These are phyloP conservation scores for Cercospora brassicicola DNA, from an alignment of 2,329 filamentous ascomycete species.

Conservation along the genomic window DNA sequence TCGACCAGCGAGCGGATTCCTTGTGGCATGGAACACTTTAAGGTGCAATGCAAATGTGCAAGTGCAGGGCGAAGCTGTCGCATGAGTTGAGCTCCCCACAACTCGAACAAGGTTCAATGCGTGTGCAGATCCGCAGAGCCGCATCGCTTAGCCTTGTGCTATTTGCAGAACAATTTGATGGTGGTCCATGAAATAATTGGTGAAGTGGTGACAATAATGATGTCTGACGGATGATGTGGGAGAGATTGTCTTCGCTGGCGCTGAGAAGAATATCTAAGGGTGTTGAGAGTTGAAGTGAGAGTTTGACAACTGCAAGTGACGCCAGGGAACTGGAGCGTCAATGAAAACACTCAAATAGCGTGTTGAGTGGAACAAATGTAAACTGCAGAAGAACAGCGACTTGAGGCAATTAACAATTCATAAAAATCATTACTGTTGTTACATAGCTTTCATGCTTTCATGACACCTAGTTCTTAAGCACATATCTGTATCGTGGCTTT, in stretches of 20 bases:
- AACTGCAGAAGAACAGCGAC: neutral
- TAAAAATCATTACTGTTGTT: neutral
- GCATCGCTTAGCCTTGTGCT: constrained; percentile 2
- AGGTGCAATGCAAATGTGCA: neutral
- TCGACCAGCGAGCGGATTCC: neutral
- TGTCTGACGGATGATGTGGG: too few relatives aligned
- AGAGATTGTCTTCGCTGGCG: neutral
- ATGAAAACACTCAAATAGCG: too few relatives aligned
- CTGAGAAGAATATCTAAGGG: neutral
- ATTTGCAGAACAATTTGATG: neutral
- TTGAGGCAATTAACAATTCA: neutral
- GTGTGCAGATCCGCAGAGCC: constrained; percentile 5
- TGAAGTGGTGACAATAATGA: too few relatives aligned
- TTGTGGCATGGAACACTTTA: neutral
- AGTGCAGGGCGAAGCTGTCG: neutral
- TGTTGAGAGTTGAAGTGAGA: neutral
- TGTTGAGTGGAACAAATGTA: neutral
- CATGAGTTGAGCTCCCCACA: neutral
- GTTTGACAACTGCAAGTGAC: neutral
- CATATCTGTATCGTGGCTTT: constrained; percentile 50
- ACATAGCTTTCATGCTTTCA: neutral
- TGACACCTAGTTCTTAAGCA: constrained; percentile 22
- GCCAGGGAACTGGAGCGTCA: neutral
- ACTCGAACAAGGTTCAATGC: neutral
- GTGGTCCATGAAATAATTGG: neutral